Evolutionary conservation across 106 monocot genomes (phyloP), one percentile per base, ranked within the genome.

Genomic region (Phalaenopsis aphrodite): DNA sequence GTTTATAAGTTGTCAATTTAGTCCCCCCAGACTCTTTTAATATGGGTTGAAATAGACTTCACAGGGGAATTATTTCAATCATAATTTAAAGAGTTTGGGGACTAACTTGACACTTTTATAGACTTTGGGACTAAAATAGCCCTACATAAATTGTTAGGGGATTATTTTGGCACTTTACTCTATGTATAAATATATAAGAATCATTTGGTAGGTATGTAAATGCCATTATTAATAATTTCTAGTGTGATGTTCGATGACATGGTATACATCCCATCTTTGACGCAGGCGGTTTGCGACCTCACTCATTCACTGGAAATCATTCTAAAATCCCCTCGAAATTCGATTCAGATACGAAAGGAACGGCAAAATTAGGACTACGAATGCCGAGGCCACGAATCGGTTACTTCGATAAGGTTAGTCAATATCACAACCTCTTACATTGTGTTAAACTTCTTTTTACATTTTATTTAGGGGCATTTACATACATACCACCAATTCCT

Each of bases 341-440:
- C 39, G 30, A 30, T 30, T 69, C 37, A 14, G 30, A n/a, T 14
- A 12, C 69, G 9, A 69, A 12, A 69, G 10, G 21, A 21, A 24
- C n/a, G n/a, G 3, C 19, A 65, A 23, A n/a, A 65, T 9, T 65
- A 23, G 64, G 69, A 38, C 69, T 69, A 36, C 3, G 69, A 14
- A 69, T 69, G 69, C 68, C 69, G 14, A 69, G 69, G 69, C 69
- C 69, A n/a, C 37, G 37, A 38, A 39, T 69, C 3, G 69, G 69
- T 69, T 69, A 37, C 69, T 69, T 69, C 39, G 69, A 69, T 69
- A 69, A 69, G 14, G 69, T 69, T 38, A 69, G 38, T 69, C 30
- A 30, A 41, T 39, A 10, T 69, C 2, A 2, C 3, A 69, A 38
- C 0, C 68, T 69, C 5, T 61, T 61, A 61, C 21, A 61, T 5